Percentiles rank a stretch among this genome's conserved stretches.
These are phyloP conservation scores for Spizellomyces punctatus DNA, from an alignment of 192 early-diverging fungal genomes.

Conservation along the genomic window DNA sequence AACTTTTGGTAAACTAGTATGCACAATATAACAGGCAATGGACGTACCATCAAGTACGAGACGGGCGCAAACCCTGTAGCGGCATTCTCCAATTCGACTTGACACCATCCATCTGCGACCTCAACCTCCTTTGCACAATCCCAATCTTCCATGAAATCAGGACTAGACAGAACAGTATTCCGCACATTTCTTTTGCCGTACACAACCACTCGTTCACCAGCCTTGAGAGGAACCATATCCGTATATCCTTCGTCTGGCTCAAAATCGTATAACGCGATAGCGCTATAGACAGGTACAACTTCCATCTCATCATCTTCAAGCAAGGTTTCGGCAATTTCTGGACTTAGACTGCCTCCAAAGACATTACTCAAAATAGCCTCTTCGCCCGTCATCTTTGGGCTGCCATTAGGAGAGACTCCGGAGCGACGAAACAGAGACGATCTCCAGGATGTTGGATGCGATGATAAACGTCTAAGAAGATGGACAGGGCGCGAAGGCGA, in stretches of 20 bases:
- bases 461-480: neutral
- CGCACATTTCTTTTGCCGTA: conserved; percentile 21
- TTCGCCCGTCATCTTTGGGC: conserved; percentile 10
- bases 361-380: conserved; percentile 30
- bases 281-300: conserved; percentile 29
- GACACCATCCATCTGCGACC: conserved; percentile 28
- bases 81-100: conserved; percentile 17
- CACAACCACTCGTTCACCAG: conserved; percentile 19
- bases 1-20: too few relatives aligned
- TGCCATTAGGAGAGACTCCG: neutral
- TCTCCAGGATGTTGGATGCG: conserved; percentile 3
- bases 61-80: conserved; percentile 28
- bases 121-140: conserved; percentile 26
- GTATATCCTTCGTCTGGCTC: neutral
- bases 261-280: conserved; percentile 23
- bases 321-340: conserved; percentile 16
- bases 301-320: conserved; percentile 22
- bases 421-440: conserved; percentile 19
- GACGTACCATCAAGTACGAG: conserved; percentile 19
- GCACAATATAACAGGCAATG: neutral
- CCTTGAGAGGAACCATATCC: conserved; percentile 4
- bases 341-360: conserved; percentile 8
- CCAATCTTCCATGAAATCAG: conserved; percentile 17
- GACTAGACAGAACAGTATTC: conserved; percentile 17
- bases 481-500: neutral